Evolutionary conservation across 169 alveolate genomes (phyloP).

Genomic region (Cystoisospora suis): DNA sequence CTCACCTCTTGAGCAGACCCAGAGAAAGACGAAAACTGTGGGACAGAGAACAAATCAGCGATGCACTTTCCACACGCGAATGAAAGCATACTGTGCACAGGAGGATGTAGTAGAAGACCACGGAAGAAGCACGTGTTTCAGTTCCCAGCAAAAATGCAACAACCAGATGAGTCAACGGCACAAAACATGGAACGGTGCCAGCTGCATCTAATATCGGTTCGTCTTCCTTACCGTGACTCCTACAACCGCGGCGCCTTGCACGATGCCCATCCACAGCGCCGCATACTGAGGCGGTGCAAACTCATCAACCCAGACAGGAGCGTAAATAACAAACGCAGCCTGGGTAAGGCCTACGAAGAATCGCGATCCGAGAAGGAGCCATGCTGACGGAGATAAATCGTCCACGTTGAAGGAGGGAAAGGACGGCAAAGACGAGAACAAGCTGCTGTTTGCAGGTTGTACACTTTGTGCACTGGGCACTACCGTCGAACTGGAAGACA

Average conservation of each 20-base stretch:
- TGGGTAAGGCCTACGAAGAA: slow-evolving; percentile 56
- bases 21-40: too few species aligned
- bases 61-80: too few species aligned
- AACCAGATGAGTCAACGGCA: background rate
- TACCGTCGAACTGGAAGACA: background rate
- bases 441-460: background rate
- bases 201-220: background rate
- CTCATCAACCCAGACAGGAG: slow-evolving; percentile 69
- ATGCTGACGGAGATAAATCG: slow-evolving; percentile 48
- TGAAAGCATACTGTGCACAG: too few species aligned
- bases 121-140: background rate
- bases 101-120: background rate
- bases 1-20: too few species aligned
- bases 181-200: background rate
- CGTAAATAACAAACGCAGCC: slow-evolving; percentile 61
- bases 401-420: slow-evolving; percentile 42
- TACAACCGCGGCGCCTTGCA: slow-evolving; percentile 65
- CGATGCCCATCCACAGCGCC: slow-evolving; percentile 68
- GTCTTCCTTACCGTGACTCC: slow-evolving; percentile 63
- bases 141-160: background rate
- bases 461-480: background rate
- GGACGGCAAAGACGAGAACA: slow-evolving; percentile 16
- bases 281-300: slow-evolving; percentile 62
- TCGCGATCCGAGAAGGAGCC: slow-evolving; percentile 50
- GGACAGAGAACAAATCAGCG: too few species aligned